phyloP scores from a whole-genome alignment of 768 basidiomycete species.

The Sarcodon sp. region DNA sequence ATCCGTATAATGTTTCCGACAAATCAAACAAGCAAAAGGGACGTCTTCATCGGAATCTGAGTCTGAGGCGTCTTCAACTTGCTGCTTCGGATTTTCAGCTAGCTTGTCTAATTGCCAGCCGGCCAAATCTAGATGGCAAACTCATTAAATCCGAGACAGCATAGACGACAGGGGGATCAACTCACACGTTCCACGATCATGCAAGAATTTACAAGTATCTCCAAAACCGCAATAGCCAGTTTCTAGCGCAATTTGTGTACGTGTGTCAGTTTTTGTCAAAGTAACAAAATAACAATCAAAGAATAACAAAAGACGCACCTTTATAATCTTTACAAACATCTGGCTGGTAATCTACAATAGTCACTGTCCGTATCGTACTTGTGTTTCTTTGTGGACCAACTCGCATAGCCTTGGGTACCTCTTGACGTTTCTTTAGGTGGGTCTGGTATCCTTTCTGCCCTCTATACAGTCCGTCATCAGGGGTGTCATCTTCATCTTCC shows the following conservation, averaged over 20 bases:
- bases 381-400: conserved; percentile 66
- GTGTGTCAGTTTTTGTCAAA: conserved; percentile 1
- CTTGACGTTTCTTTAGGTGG: conserved; percentile 72
- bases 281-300: neutral
- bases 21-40: conserved; percentile 97
- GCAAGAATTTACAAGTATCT: conserved; percentile 97
- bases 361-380: conserved; percentile 86
- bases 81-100: conserved; percentile 61
- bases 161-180: conserved; percentile 10
- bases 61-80: conserved; percentile 48
- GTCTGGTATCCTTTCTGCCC: conserved; percentile 74
- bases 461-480: conserved; percentile 78
- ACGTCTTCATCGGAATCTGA: conserved; percentile 69
- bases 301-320: conserved; percentile 39
- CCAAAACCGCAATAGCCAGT: conserved; percentile 99
- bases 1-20: conserved; percentile 88
- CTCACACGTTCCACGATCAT: conserved; percentile 92
- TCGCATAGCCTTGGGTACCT: conserved; percentile 81
- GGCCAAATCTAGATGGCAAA: conserved; percentile 54
- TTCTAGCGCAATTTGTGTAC: conserved; percentile 33
- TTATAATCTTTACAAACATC: conserved; percentile 99
- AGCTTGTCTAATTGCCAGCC: conserved; percentile 98
- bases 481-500: conserved; percentile 41
- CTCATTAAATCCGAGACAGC: conserved; percentile 10
- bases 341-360: conserved; percentile 94